A percentile compares a stretch with the other conserved stretches of the same genome.
Conservation (phyloP, 192 early-diverging fungal genomes). For the Lobosporangium transversale region DNA sequence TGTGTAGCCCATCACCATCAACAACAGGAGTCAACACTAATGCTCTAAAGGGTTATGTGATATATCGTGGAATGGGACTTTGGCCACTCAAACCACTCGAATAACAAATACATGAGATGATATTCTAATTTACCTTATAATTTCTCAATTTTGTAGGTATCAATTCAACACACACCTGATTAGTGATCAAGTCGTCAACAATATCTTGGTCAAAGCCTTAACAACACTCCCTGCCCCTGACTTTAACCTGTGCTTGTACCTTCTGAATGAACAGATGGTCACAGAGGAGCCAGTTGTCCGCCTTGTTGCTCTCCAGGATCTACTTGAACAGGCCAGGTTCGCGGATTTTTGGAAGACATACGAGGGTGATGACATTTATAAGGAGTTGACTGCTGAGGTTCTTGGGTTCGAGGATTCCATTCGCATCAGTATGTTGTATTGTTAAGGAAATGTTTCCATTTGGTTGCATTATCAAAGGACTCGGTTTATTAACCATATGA, state of each 20-base stretch:
- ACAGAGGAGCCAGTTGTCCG: slow-evolving; percentile 62
- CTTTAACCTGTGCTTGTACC: slow-evolving; percentile 90
- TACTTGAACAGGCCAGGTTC: slow-evolving; percentile 81
- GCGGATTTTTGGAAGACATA: slow-evolving; percentile 76
- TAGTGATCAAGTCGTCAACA: slow-evolving; percentile 75
- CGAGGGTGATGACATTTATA: slow-evolving; percentile 64
- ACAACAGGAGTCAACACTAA: too few relatives aligned
- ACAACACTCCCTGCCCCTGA: slow-evolving; percentile 86
- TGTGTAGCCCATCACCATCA: too few relatives aligned
- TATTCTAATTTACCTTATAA: too few relatives aligned
- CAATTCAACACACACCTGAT: slow-evolving; percentile 89
- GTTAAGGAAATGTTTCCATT: too few relatives aligned
- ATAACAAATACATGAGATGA: too few relatives aligned
- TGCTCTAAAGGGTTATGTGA: too few relatives aligned
- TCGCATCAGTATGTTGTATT: slow-evolving; percentile 64
- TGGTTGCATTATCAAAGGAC: too few relatives aligned
- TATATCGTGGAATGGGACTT: too few relatives aligned
- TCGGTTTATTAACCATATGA: too few relatives aligned
- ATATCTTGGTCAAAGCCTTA: slow-evolving; percentile 84
- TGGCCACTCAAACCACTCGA: too few relatives aligned
- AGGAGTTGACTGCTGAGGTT: slow-evolving; percentile 69
- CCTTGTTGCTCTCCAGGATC: slow-evolving; percentile 77
- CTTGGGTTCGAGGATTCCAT: slow-evolving; percentile 78
- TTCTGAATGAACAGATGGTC: slow-evolving; percentile 81
- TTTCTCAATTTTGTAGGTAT: slow-evolving; percentile 75